phyloP scores from a whole-genome alignment of 2,329 filamentous ascomycete genomes.

The Sphaceloma murrayae region DNA sequence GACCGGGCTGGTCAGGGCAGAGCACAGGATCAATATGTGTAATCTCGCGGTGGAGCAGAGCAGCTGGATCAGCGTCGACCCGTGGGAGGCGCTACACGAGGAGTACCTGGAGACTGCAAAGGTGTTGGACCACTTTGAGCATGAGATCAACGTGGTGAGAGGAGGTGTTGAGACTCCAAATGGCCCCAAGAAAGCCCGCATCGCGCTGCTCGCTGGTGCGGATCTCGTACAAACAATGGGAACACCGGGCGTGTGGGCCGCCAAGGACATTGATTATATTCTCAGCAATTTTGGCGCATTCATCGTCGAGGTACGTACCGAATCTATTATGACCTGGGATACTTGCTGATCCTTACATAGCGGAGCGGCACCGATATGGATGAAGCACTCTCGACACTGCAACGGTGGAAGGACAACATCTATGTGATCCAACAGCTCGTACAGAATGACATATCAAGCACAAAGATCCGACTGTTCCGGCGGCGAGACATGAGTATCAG shows the following conservation, averaged over 20 bases:
- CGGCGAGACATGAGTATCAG: constrained; percentile 73
- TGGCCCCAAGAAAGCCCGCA: constrained; percentile 60
- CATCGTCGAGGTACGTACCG: constrained; percentile 48
- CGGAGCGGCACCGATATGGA: constrained; percentile 81
- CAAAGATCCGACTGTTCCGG: constrained; percentile 71
- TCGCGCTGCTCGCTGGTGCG: constrained; percentile 69
- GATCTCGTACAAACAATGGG: constrained; percentile 45
- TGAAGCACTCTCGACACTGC: constrained; percentile 71
- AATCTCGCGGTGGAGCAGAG: constrained; percentile 67
- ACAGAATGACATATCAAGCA: constrained; percentile 73
- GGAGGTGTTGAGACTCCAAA: constrained; percentile 62
- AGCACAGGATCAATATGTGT: constrained; percentile 77
- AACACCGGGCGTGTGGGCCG: constrained; percentile 61
- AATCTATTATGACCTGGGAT: background rate
- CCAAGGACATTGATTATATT: constrained; percentile 78
- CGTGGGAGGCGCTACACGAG: constrained; percentile 78
- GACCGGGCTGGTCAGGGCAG: constrained; percentile 61
- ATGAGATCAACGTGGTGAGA: constrained; percentile 74
- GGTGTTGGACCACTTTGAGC: constrained; percentile 82
- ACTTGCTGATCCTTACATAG: constrained; percentile 72
- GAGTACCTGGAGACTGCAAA: constrained; percentile 81
- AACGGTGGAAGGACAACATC: constrained; percentile 76
- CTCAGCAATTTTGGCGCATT: constrained; percentile 74
- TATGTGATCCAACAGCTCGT: constrained; percentile 83
- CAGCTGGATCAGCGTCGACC: constrained; percentile 74